Percentiles rank a stretch among this genome's conserved stretches.
These are phyloP conservation scores for Poronia punctata DNA, from an alignment of 495 filamentous ascomycete genomes.

Conservation along the genomic window DNA sequence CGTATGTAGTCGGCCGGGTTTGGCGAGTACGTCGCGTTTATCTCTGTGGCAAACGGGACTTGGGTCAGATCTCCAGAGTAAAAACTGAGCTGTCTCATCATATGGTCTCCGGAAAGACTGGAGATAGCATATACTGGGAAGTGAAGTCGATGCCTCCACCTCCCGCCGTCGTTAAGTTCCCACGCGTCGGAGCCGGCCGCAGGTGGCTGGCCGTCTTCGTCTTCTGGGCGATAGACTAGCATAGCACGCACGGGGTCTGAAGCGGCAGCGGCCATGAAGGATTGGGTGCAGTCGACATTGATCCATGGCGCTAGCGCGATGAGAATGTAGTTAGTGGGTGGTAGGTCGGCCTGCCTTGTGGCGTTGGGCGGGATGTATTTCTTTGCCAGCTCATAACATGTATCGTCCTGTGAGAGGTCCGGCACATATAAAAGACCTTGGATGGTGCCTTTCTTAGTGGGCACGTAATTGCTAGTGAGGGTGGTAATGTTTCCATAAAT, in stretches of 20 bases:
- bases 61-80: conserved; percentile 67
- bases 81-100: conserved; percentile 64
- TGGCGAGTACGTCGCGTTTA: conserved; percentile 54
- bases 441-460: conserved; percentile 46
- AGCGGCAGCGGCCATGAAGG: conserved; percentile 59
- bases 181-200: conserved; percentile 50
- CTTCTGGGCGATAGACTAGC: conserved; percentile 65
- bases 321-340: conserved; percentile 52
- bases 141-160: conserved; percentile 55
- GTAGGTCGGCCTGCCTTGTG: conserved; percentile 62
- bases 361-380: conserved; percentile 64
- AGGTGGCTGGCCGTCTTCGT: conserved; percentile 54
- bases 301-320: conserved; percentile 91
- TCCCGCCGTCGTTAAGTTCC: conserved; percentile 54
- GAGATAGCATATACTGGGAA: conserved; percentile 85
- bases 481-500: conserved; percentile 59
- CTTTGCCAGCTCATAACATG: conserved; percentile 53
- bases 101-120: conserved; percentile 50
- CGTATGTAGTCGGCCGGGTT: conserved; percentile 53
- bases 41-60: conserved; percentile 49
- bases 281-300: conserved; percentile 55
- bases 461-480: conserved; percentile 55
- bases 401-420: conserved; percentile 45
- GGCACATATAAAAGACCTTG: conserved; percentile 81
- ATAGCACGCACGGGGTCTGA: conserved; percentile 54